These are phyloP conservation scores for Ceratocystis smalleyi DNA, from an alignment of 2,329 filamentous ascomycete species.

Conservation along the genomic window DNA sequence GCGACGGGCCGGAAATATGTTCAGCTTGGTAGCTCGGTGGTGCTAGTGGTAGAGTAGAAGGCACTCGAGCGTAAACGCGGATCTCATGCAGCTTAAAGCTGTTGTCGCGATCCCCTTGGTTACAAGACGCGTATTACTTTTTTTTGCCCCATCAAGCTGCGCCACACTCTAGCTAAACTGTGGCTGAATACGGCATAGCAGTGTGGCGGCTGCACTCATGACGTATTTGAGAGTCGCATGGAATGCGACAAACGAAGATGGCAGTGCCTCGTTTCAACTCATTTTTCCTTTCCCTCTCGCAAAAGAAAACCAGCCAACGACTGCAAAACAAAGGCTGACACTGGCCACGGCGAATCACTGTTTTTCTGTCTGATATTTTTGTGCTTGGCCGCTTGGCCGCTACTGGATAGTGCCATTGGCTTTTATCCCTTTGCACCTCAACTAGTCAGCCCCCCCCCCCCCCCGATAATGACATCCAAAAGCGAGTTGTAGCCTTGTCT, in stretches of 20 bases:
- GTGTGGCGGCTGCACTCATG: neutral
- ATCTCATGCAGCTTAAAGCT: neutral
- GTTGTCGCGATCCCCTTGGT: neutral
- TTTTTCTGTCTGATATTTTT: neutral
- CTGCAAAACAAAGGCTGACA: neutral
- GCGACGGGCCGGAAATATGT: neutral
- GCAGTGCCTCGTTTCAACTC: neutral
- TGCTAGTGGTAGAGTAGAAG: neutral
- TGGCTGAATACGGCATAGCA: neutral
- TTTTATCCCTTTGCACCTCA: neutral
- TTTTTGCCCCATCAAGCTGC: neutral
- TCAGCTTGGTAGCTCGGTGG: too few species aligned
- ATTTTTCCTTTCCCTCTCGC: neutral
- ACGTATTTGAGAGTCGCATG: neutral
- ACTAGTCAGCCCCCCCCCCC: neutral
- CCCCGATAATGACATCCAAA: neutral
- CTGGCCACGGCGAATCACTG: neutral
- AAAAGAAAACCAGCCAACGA: neutral
- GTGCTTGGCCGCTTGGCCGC: neutral
- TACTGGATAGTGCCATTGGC: neutral
- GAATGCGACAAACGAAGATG: neutral
- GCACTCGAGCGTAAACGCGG: neutral
- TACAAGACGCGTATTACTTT: neutral
- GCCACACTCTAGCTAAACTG: neutral
- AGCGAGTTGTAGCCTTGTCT: neutral